Evolutionary conservation across 2,329 filamentous ascomycete species (phyloP).

Genomic region (Colletotrichum sp.): DNA sequence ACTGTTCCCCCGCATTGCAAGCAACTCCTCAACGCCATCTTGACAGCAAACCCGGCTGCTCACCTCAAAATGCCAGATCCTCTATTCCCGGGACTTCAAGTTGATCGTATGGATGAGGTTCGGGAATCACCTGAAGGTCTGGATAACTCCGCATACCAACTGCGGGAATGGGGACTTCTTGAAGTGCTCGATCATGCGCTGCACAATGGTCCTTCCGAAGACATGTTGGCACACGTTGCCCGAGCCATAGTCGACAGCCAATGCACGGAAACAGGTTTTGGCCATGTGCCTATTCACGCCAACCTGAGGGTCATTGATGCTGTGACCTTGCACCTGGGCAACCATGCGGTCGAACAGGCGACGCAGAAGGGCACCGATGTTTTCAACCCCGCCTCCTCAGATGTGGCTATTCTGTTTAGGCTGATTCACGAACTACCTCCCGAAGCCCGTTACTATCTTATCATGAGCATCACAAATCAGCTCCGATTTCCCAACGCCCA

Average conservation of each 20-base stretch:
- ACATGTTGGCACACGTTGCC: conserved; percentile 77
- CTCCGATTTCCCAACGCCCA: conserved; percentile 88
- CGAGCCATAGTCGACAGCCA: conserved; percentile 71
- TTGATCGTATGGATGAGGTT: conserved; percentile 78
- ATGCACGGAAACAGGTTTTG: conserved; percentile 66
- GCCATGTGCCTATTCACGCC: conserved; percentile 69
- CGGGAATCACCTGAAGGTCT: conserved; percentile 69
- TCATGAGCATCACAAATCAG: conserved; percentile 88
- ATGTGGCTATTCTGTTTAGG: conserved; percentile 76
- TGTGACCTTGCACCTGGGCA: conserved; percentile 82
- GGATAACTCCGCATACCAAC: conserved; percentile 63
- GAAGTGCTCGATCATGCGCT: conserved; percentile 65
- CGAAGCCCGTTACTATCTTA: conserved; percentile 83
- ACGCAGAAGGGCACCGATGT: conserved; percentile 64
- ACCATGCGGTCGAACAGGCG: conserved; percentile 69
- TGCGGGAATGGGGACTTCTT: conserved; percentile 61
- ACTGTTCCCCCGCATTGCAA: conserved; percentile 83
- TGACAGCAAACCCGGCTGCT: conserved; percentile 76
- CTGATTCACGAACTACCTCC: conserved; percentile 77
- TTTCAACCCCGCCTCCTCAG: conserved; percentile 69
- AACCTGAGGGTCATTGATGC: conserved; percentile 79
- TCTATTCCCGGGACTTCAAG: conserved; percentile 74
- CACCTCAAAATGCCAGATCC: conserved; percentile 77
- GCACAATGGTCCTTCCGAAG: conserved; percentile 68
- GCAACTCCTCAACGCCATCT: conserved; percentile 86